Evolutionary conservation across 2,329 filamentous ascomycete genomes (phyloP), one percentile per base, ranked within the genome.

Genomic region (Lasiodiplodia sp.): DNA sequence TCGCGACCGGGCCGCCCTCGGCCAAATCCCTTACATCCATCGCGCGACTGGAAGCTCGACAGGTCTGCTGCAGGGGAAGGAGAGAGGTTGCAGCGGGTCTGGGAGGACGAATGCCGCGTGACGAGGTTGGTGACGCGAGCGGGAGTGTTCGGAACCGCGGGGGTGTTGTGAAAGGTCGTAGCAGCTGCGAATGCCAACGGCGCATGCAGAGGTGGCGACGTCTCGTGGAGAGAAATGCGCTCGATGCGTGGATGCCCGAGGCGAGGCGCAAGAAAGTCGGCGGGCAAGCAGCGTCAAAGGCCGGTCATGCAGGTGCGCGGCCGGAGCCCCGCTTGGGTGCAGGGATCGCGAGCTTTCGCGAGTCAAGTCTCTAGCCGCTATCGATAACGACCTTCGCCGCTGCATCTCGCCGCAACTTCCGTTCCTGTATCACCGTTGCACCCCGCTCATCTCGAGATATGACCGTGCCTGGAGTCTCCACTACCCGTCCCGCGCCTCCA

Each of bases 11-110:
- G 58, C 60, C 44, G 38, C 51, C 38, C 12, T 51, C 60, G 47
- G 74, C 71, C 21, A 72, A 65, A 67, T 71, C 71, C 55, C 75
- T 72, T 8, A 73, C 67, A 38, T 77, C 74, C 78, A 79, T 80
- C 60, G 69, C 75, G 57, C 60, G 60, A 25, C 12, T 21, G n/a
- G 47, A 47, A 23, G 25, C 16, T n/a, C 23, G 38, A n/a, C 5
- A n/a, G 14, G 2, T 34, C 28, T 63, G 28, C 31, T 12, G 60
- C 44, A 40, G 40, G 10, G 47, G 21, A 21, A n/a, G 31, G 11
- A 53, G 47, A 52, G n/a, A 25, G 8, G 60, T 23, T 18, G 28
- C 18, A 37, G 31, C 47, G 60, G 60, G 18, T 14, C 23, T 31
- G 12, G 12, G 28, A 38, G n/a, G 47, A 38, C 16, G 25, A n/a